phyloP scores from a whole-genome alignment of 208 protist species.

The Acanthamoeba lenticulata region DNA sequence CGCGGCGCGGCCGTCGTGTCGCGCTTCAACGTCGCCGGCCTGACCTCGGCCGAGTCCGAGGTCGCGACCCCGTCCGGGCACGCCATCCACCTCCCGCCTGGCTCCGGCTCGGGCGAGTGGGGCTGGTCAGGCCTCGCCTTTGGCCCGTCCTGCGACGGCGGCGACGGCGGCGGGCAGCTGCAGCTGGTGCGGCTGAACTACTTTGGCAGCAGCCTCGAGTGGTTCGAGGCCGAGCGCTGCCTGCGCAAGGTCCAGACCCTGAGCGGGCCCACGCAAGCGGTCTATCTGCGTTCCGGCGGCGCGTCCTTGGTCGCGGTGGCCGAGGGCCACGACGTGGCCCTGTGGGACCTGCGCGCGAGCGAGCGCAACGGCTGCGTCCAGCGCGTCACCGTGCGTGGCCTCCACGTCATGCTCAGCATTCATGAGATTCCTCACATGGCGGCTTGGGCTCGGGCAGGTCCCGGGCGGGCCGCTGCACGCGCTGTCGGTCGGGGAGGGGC shows the following conservation, averaged over 20 bases:
- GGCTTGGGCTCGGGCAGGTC: not conserved
- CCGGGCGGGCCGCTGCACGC: not conserved
- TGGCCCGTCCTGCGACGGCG: not conserved
- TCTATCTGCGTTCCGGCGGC: not conserved
- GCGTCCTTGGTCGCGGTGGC: not conserved
- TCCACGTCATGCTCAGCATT: not conserved
- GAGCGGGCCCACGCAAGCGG: not conserved
- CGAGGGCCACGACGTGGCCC: not conserved
- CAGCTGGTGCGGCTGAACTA: constrained; percentile 4
- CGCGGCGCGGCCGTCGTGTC: not conserved
- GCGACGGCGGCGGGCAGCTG: too few relatives aligned
- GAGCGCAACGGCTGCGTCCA: not conserved
- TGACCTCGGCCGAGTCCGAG: not conserved
- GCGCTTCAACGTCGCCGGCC: not conserved
- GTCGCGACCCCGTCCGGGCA: not conserved
- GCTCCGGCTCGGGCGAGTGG: not conserved
- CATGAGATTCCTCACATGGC: not conserved
- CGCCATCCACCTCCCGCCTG: not conserved
- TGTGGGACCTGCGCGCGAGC: not conserved
- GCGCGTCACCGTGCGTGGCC: not conserved
- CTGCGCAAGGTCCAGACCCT: not conserved
- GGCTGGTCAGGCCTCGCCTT: constrained; percentile 19
- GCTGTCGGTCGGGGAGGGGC: not conserved
- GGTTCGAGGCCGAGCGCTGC: not conserved
- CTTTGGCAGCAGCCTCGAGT: not conserved